Conservation (phyloP, 768 basidiomycete species). For the Xerocomellus amylosporus region DNA sequence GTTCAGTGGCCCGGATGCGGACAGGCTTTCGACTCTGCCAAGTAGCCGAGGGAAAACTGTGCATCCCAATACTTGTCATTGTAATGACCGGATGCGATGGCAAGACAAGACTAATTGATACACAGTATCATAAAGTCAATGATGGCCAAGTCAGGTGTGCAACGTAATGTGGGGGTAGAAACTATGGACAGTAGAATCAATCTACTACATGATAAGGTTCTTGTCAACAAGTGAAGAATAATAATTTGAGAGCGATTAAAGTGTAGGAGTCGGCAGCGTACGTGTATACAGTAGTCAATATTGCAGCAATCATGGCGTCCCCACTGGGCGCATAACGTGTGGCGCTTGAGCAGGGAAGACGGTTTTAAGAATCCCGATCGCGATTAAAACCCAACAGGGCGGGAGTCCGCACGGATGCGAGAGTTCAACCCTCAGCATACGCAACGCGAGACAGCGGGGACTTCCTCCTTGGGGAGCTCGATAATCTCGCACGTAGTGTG, state of each 20-base stretch:
- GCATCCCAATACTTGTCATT: not conserved
- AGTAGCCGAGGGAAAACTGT: not conserved
- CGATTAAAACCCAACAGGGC: not conserved
- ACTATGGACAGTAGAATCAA: constrained; percentile 28
- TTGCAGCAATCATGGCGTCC: not conserved
- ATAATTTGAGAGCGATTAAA: constrained; percentile 5
- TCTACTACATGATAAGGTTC: constrained; percentile 15
- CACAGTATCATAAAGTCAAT: constrained; percentile 29
- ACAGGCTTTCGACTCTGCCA: not conserved
- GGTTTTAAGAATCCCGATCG: not conserved
- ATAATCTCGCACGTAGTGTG: constrained; percentile 10
- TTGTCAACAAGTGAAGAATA: constrained; percentile 9
- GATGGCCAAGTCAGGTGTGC: not conserved
- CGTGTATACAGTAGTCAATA: not conserved
- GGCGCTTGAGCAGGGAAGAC: not conserved
- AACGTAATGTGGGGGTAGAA: not conserved
- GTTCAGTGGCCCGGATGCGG: not conserved
- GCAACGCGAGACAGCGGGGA: constrained; percentile 26
- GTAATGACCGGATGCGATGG: not conserved
- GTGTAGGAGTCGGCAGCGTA: not conserved
- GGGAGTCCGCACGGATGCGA: not conserved
- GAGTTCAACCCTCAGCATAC: constrained; percentile 23
- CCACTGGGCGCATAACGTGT: not conserved
- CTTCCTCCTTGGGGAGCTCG: constrained; percentile 16
- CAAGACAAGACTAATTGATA: constrained; percentile 22